phyloP scores from a whole-genome alignment of 805 yeast genomes.

The Cyberlindnera americana region DNA sequence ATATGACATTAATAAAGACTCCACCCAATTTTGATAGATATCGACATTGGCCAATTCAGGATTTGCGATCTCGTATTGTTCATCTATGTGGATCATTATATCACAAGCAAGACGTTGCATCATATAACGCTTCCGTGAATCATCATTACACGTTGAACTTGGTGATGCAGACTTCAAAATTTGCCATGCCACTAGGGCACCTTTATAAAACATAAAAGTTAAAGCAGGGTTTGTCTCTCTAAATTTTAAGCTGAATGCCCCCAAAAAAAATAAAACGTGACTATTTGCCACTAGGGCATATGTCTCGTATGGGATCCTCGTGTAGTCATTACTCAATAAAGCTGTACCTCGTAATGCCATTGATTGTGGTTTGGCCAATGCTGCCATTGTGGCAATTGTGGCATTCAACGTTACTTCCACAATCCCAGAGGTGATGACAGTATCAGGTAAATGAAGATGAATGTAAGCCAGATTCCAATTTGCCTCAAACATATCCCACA shows the following conservation, averaged over 20 bases:
- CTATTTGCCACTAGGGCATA: neutral
- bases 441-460: conserved; percentile 2
- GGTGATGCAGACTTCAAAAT: neutral
- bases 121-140: too few species aligned
- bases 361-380: neutral
- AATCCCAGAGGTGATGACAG: conserved; percentile 1
- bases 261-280: neutral
- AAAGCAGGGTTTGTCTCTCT: neutral
- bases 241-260: neutral
- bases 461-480: conserved; percentile 1
- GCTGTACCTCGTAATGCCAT: neutral
- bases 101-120: too few species aligned
- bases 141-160: too few species aligned
- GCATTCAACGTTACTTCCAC: conserved; percentile 1
- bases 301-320: neutral
- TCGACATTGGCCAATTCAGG: too few species aligned
- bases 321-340: neutral
- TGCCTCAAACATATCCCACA: conserved; percentile 1
- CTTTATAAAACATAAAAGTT: neutral
- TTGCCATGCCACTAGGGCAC: neutral
- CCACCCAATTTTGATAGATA: too few species aligned
- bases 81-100: too few species aligned
- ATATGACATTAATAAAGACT: too few species aligned
- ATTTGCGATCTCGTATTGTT: too few species aligned
- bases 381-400: neutral